Conservation (phyloP, 2,329 filamentous ascomycete species). For the Geosmithia flava region DNA sequence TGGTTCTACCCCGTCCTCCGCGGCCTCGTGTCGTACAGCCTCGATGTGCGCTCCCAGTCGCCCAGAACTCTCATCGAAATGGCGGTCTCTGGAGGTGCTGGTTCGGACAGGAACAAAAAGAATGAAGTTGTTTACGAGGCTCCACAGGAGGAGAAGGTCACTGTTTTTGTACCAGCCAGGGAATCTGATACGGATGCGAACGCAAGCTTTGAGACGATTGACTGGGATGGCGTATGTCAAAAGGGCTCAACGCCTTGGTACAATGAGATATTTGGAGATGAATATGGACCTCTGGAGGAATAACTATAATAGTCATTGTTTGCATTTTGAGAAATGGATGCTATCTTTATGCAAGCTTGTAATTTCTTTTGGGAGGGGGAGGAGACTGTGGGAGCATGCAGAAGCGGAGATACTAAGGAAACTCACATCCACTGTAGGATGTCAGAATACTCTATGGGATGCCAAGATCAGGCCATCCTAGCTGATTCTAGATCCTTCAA, state of each 20-base stretch:
- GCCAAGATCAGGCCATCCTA: no score
- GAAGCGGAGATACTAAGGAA: no score
- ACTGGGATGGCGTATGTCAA: constrained; percentile 22
- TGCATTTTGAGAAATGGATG: not conserved
- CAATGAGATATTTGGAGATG: constrained; percentile 19
- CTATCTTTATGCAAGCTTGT: no score
- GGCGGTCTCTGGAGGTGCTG: constrained; percentile 1
- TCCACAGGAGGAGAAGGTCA: constrained; percentile 6
- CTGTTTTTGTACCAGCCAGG: constrained; percentile 2
- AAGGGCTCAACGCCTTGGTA: constrained; percentile 15
- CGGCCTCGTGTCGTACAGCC: constrained; percentile 13
- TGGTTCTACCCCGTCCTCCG: constrained; percentile 21
- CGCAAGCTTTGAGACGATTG: constrained; percentile 1
- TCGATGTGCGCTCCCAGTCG: constrained; percentile 6
- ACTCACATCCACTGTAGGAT: no score
- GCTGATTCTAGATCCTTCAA: no score
- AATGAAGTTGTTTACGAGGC: constrained; percentile 11
- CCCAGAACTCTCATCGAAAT: constrained; percentile 8
- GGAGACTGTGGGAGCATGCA: no score
- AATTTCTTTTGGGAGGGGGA: no score
- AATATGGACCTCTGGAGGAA: constrained; percentile 14
- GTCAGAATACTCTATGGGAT: no score
- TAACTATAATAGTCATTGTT: not conserved
- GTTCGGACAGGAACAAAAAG: not conserved
- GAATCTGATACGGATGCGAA: not conserved